Conservation (phyloP, 2,329 filamentous ascomycete species). For the Cladosporium austrohemisphaericum region DNA sequence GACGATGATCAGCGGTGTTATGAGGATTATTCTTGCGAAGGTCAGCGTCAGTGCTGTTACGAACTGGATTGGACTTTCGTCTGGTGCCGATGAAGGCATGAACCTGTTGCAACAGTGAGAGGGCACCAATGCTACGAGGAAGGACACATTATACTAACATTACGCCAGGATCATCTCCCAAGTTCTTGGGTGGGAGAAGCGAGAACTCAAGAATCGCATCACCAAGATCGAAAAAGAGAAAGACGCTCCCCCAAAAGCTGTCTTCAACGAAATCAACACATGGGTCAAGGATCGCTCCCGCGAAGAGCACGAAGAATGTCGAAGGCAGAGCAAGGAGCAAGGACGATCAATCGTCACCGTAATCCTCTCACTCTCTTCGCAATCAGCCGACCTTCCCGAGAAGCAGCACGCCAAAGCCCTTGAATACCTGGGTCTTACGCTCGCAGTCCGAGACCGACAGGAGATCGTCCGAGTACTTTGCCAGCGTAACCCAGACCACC, state of each 20-base stretch:
- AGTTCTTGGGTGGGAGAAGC: slow-evolving; percentile 68
- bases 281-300: slow-evolving; percentile 51
- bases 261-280: slow-evolving; percentile 57
- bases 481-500: slow-evolving; percentile 63
- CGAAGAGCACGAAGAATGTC: slow-evolving; percentile 56
- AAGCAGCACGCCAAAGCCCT: slow-evolving; percentile 61
- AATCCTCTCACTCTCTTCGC: slow-evolving; percentile 57
- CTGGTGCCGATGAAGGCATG: slow-evolving; percentile 71
- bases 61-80: slow-evolving; percentile 73
- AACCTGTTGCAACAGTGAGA: slow-evolving; percentile 65
- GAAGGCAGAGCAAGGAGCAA: slow-evolving; percentile 52
- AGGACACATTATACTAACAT: not conserved
- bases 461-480: slow-evolving; percentile 65
- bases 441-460: slow-evolving; percentile 70
- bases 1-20: slow-evolving; percentile 74
- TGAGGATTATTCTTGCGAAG: slow-evolving; percentile 71
- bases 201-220: slow-evolving; percentile 63
- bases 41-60: slow-evolving; percentile 69
- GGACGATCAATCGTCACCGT: slow-evolving; percentile 61
- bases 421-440: slow-evolving; percentile 67
- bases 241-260: slow-evolving; percentile 56
- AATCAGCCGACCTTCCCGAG: slow-evolving; percentile 50
- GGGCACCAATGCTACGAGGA: not conserved
- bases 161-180: slow-evolving; percentile 64
- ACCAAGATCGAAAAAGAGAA: slow-evolving; percentile 63